These are phyloP conservation scores for Citrus hindsii DNA, from an alignment of 345 rosid genomes.

Conservation along the genomic window DNA sequence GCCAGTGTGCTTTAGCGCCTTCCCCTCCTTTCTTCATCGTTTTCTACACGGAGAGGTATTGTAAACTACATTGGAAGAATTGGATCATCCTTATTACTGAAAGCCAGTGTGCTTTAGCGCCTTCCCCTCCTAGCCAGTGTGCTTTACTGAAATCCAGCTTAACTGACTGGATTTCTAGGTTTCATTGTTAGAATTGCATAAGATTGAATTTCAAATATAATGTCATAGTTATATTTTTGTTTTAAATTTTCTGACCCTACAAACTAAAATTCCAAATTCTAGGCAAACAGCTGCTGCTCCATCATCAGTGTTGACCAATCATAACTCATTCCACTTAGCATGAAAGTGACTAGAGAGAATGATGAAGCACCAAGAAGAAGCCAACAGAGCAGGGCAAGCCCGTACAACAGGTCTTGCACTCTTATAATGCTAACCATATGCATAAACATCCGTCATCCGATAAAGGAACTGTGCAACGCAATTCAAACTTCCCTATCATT, in stretches of 20 bases:
- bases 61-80: no score
- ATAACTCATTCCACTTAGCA: background rate
- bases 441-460: no score
- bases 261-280: background rate
- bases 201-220: background rate
- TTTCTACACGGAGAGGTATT: no score
- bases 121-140: background rate
- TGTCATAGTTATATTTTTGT: background rate
- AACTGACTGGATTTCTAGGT: background rate
- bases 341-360: conserved; percentile 2
- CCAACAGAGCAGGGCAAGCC: background rate
- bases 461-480: background rate
- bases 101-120: background rate
- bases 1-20: background rate
- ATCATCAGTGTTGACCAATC: background rate
- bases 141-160: background rate
- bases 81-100: background rate
- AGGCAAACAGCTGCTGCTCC: conserved; percentile 9
- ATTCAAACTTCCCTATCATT: background rate
- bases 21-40: background rate
- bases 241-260: background rate
- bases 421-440: background rate
- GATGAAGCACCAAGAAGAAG: background rate
- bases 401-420: background rate
- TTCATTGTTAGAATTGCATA: background rate